Evolutionary conservation across 2,329 filamentous ascomycete species (phyloP).

Genomic region (Diaporthe eres): DNA sequence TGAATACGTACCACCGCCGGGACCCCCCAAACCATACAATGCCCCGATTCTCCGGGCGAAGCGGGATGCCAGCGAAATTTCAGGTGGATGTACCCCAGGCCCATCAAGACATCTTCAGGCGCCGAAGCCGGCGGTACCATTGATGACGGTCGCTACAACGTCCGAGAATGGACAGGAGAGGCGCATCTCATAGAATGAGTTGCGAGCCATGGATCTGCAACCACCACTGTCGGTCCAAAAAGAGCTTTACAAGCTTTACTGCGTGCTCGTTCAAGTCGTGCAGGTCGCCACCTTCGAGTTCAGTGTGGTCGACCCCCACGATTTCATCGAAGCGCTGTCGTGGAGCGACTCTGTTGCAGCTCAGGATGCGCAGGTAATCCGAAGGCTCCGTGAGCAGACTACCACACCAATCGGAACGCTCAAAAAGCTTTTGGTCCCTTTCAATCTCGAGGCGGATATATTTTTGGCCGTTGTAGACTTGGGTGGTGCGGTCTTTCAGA

Average conservation of each 20-base stretch:
- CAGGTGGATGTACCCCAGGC: not conserved
- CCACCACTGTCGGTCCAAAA: not conserved
- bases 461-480: not conserved
- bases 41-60: not conserved
- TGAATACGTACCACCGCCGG: not conserved
- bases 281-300: not conserved
- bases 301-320: constrained; percentile 18
- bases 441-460: not conserved
- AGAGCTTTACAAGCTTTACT: constrained; percentile 25
- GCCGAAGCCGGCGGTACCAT: not conserved
- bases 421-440: constrained; percentile 3
- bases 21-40: not conserved
- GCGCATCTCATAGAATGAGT: not conserved
- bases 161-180: not conserved
- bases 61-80: constrained; percentile 10
- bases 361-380: not conserved
- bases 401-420: not conserved
- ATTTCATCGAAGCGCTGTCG: constrained; percentile 24
- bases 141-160: not conserved
- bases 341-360: not conserved
- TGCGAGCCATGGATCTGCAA: not conserved
- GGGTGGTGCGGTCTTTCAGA: not conserved
- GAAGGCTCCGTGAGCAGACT: not conserved
- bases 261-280: not conserved
- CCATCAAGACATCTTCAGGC: not conserved